Base-by-base conservation (phyloP, 73 alveolate genomes). In the Paramecium biaurelia region DNA sequence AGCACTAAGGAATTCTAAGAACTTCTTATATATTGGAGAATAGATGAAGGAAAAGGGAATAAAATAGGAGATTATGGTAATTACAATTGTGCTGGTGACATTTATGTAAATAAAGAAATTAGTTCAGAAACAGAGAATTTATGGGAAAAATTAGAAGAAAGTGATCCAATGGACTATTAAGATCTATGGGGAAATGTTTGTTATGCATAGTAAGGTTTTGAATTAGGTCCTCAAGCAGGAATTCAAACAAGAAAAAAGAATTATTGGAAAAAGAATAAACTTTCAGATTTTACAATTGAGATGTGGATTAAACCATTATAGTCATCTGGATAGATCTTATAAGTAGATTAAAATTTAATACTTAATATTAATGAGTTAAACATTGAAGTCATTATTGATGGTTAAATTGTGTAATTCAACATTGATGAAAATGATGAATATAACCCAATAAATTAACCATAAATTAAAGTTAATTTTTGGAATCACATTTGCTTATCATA, bases 111-210 rank as follows among this genome's bases (percentile, higher is more conserved):
- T 30, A 41, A 41, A 18, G 90, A 79, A 26, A 9, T 43, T 3
- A 34, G 74, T 7, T 42, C 70, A 12, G 90, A 79, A 23, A 79
- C 90, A 9, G 90, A 79, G 5, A 2, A 79, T 20, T 79, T 79
- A 9, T 79, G 90, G 90, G 90, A 79, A 34, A 79, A 79, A 23
- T 79, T 79, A 45, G 74, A 79, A 47, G 90, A 79, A 23, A 79
- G 90, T 79, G 90, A 79, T 14, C 90, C 90, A 2, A 79, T 79
- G 90, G 90, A 79, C 11, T 20, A 42, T 2, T 28, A 79, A 47
- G 90, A 79, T 43, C 23, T 38, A 0, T 79, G 90, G 90, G 90
- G 90, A 24, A 79, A 79, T 24, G 26, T 12, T 21, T 79, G 90
- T 79, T 35, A 18, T 12, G 56, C 90, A 14, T 43, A 79, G 7